These are phyloP conservation scores for Magnolia officinalis DNA, from an alignment of 164 flowering plant genomes.

Conservation along the genomic window DNA sequence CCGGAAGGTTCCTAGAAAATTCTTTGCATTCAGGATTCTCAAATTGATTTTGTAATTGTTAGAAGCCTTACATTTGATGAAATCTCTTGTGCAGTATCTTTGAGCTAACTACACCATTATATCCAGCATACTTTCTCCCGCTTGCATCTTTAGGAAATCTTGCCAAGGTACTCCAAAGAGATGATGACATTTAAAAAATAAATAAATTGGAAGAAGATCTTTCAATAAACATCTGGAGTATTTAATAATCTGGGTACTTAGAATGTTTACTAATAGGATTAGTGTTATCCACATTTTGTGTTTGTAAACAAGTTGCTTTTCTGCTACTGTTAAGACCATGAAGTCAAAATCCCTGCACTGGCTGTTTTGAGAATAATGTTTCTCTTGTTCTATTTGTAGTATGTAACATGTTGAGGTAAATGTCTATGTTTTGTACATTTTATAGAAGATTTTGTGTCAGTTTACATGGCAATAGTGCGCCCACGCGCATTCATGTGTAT, in stretches of 20 bases:
- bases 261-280: background rate
- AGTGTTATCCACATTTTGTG: background rate
- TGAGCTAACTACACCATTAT: constrained; percentile 77
- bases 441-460: too few relatives aligned
- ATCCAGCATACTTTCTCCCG: constrained; percentile 78
- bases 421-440: too few relatives aligned
- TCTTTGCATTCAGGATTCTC: background rate
- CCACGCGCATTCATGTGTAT: too few relatives aligned
- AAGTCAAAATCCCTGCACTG: too few relatives aligned
- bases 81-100: constrained; percentile 67
- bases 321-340: too few relatives aligned
- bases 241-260: background rate
- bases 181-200: background rate
- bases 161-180: constrained; percentile 56
- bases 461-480: too few relatives aligned
- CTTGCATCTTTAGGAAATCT: constrained; percentile 95
- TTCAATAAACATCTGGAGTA: background rate
- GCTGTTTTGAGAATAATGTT: too few relatives aligned
- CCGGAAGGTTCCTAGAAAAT: constrained; percentile 63
- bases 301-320: too few relatives aligned
- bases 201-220: background rate
- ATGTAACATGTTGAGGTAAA: too few relatives aligned
- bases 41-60: constrained; percentile 6
- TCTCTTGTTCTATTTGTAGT: too few relatives aligned
- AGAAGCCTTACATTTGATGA: constrained; percentile 2